A percentile compares a stretch with the other conserved stretches of the same genome.
Conservation (phyloP, 495 filamentous ascomycete genomes). For the Penicillium pulvis region DNA sequence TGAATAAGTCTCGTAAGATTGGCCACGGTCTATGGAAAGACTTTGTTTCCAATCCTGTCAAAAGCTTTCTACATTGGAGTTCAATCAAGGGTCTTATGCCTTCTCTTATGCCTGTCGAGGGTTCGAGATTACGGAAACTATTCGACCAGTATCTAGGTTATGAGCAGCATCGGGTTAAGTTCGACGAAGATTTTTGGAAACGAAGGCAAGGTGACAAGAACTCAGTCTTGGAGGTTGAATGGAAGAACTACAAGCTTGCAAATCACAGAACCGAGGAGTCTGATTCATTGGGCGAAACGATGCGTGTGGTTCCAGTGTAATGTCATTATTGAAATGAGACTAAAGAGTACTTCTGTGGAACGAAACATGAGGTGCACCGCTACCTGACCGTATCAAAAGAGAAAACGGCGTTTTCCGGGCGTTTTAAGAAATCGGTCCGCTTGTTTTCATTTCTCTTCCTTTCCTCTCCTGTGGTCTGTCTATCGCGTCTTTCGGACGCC, state of each 20-base stretch:
- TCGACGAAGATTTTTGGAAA: conserved; percentile 42
- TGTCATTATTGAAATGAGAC: too few relatives aligned
- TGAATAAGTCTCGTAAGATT: conserved; percentile 31
- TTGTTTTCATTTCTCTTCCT: too few relatives aligned
- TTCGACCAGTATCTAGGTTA: conserved; percentile 35
- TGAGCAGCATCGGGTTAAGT: conserved; percentile 21
- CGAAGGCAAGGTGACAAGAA: conserved; percentile 26
- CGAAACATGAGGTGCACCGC: too few relatives aligned
- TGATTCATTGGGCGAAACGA: background rate
- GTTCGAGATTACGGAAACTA: conserved; percentile 25
- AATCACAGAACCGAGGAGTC: background rate
- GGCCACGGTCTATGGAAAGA: conserved; percentile 29
- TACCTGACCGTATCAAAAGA: too few relatives aligned
- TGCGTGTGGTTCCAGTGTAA: too few relatives aligned
- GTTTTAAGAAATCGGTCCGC: too few relatives aligned
- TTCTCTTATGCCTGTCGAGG: conserved; percentile 20
- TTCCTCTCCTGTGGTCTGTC: too few relatives aligned
- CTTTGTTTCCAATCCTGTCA: conserved; percentile 25
- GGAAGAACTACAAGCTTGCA: conserved; percentile 1
- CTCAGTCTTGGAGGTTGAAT: conserved; percentile 6
- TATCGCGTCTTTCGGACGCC: too few relatives aligned
- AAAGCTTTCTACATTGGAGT: conserved; percentile 17
- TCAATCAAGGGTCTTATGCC: conserved; percentile 17
- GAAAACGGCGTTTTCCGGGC: too few relatives aligned
- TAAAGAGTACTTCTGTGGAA: too few relatives aligned